phyloP scores from a whole-genome alignment of 306 rosid genomes.

The Geum urbanum region DNA sequence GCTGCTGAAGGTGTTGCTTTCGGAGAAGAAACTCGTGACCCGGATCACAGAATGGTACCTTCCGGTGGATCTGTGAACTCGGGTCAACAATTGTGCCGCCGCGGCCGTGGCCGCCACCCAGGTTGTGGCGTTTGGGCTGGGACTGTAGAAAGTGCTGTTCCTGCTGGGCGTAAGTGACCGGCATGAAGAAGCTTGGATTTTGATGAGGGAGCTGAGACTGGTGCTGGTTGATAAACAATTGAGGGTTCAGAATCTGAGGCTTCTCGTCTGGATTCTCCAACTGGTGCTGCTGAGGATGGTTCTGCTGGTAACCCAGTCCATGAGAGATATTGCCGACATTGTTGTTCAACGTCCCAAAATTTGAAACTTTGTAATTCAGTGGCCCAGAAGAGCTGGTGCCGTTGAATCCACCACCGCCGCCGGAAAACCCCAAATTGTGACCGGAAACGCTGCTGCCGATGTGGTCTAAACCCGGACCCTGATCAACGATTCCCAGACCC shows the following conservation, averaged over 20 bases:
- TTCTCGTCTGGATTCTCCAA: conserved; percentile 32
- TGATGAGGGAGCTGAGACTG: conserved; percentile 27
- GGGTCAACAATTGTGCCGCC: conserved; percentile 21
- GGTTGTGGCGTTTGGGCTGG: conserved; percentile 41
- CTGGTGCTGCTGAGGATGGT: neutral
- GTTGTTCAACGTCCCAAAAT: conserved; percentile 19
- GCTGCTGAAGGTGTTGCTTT: conserved; percentile 17
- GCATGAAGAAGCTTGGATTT: conserved; percentile 33
- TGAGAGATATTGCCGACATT: conserved; percentile 11
- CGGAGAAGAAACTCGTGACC: conserved; percentile 29
- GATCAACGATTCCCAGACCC: conserved; percentile 33
- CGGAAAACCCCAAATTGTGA: conserved; percentile 19
- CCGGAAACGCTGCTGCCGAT: conserved; percentile 9
- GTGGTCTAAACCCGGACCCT: conserved; percentile 30
- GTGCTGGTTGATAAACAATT: conserved; percentile 23
- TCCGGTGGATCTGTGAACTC: conserved; percentile 31
- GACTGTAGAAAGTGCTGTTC: conserved; percentile 31
- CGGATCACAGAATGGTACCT: conserved; percentile 30
- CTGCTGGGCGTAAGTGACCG: conserved; percentile 24
- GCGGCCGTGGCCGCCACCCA: no score
- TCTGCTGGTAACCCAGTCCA: conserved; percentile 23
- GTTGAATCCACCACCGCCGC: conserved; percentile 14
- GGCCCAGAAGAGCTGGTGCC: conserved; percentile 19
- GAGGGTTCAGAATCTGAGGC: conserved; percentile 37
- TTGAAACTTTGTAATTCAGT: conserved; percentile 23